Percentiles rank a stretch among this genome's conserved stretches.
Conservation (phyloP, 306 rosid species). For the Mimosa bimucronata region DNA sequence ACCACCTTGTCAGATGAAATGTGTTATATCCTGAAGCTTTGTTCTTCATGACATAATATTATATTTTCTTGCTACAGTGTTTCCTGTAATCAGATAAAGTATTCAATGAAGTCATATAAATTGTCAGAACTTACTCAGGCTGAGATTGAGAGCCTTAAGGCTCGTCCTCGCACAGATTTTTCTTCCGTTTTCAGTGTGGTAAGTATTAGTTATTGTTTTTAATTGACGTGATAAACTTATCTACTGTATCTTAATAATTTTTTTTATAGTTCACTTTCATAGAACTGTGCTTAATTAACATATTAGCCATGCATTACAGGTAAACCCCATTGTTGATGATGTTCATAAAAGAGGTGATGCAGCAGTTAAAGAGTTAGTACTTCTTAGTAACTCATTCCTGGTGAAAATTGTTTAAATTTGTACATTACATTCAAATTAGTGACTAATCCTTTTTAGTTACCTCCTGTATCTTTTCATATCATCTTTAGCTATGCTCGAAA, state of each 20-base stretch:
- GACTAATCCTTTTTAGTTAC: conserved; percentile 11
- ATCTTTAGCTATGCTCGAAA: conserved; percentile 2
- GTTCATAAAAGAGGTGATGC: conserved; percentile 81
- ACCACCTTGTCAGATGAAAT: not conserved
- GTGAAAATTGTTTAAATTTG: not conserved
- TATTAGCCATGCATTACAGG: conserved; percentile 50
- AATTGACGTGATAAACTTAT: too few relatives aligned
- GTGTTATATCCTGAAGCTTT: conserved; percentile 14
- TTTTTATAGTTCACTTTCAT: not conserved
- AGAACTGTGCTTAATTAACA: not conserved
- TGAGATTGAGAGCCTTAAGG: conserved; percentile 73
- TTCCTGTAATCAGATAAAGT: conserved; percentile 46
- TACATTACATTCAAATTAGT: not conserved
- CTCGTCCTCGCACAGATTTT: conserved; percentile 94
- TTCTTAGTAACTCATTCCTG: conserved; percentile 2
- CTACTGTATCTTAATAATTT: conserved; percentile 10
- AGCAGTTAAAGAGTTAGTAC: conserved; percentile 77
- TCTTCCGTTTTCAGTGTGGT: conserved; percentile 82
- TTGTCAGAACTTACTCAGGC: conserved; percentile 67
- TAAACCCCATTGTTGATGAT: conserved; percentile 91
- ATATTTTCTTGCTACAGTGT: conserved; percentile 39
- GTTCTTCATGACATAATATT: not conserved
- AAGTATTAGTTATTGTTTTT: conserved; percentile 10
- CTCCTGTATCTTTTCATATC: not conserved
- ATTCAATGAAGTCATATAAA: conserved; percentile 75